Conservation (phyloP, 2,329 filamentous ascomycete species). For the Macrophomina tecta region DNA sequence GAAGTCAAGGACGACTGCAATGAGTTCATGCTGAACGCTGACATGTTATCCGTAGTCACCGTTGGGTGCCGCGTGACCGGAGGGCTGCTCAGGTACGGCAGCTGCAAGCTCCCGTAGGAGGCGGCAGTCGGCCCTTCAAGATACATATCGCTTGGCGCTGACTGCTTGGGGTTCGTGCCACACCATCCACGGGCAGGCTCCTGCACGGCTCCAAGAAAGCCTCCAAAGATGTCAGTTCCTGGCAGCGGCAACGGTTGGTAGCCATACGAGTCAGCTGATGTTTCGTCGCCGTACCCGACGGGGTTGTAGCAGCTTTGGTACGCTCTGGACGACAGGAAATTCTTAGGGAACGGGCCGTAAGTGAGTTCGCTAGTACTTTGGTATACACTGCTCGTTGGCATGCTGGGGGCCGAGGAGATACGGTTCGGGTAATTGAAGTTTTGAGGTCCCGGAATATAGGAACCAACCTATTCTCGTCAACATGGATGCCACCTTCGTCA, state of each 20-base stretch:
- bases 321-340: neutral
- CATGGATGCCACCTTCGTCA: neutral
- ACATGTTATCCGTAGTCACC: constrained; percentile 21
- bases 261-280: constrained; percentile 21
- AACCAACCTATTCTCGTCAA: constrained; percentile 24
- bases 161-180: constrained; percentile 19
- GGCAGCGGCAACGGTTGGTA: constrained; percentile 20
- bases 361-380: constrained; percentile 4
- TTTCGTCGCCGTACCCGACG: constrained; percentile 16
- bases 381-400: constrained; percentile 13
- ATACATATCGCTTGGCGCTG: constrained; percentile 6
- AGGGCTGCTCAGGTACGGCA: constrained; percentile 21
- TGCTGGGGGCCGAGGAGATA: constrained; percentile 3
- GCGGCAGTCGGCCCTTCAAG: constrained; percentile 12
- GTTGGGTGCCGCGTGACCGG: constrained; percentile 16
- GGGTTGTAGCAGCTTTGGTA: constrained; percentile 5
- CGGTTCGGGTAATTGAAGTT: constrained; percentile 4
- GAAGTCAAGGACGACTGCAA: constrained; percentile 21
- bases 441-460: neutral
- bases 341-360: constrained; percentile 3
- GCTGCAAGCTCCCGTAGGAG: constrained; percentile 15
- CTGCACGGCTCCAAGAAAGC: neutral
- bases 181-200: constrained; percentile 13
- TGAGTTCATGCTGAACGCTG: constrained; percentile 27
- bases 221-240: neutral